phyloP scores from a whole-genome alignment of 2,329 filamentous ascomycete species.

The Chaetomium strumarium region DNA sequence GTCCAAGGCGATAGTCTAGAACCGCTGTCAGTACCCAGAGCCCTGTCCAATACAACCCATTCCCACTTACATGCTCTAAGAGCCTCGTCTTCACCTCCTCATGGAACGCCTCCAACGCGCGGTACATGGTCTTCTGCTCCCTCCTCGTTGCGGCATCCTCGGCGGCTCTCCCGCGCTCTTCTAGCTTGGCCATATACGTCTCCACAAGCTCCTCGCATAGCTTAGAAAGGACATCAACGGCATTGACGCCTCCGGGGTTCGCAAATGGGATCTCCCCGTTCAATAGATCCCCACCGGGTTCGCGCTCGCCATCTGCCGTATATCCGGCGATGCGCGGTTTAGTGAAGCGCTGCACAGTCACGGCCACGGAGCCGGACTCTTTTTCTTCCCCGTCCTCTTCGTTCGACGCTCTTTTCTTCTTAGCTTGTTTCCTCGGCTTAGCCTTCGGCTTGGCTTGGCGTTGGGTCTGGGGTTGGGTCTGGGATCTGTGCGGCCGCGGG shows the following conservation, averaged over 20 bases:
- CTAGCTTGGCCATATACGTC: conserved; percentile 43
- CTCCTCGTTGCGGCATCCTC: conserved; percentile 43
- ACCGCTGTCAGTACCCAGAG: background rate
- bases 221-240: conserved; percentile 56
- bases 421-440: conserved; percentile 15
- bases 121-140: conserved; percentile 49
- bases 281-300: conserved; percentile 40
- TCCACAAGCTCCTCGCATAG: conserved; percentile 56
- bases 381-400: conserved; percentile 15
- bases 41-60: background rate
- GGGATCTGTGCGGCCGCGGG: too few species aligned
- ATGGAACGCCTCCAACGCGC: conserved; percentile 52
- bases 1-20: conserved; percentile 53
- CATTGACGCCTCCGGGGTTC: conserved; percentile 51
- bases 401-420: conserved; percentile 12
- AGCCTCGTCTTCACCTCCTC: conserved; percentile 51
- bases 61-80: conserved; percentile 50
- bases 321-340: conserved; percentile 36
- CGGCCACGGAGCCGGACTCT: conserved; percentile 39
- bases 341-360: conserved; percentile 59
- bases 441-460: conserved; percentile 7
- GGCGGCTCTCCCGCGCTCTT: conserved; percentile 38
- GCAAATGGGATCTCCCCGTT: conserved; percentile 48
- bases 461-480: conserved; percentile 7
- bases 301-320: conserved; percentile 37